phyloP scores from a whole-genome alignment of 768 basidiomycete genomes.

The Grammothele lineata region DNA sequence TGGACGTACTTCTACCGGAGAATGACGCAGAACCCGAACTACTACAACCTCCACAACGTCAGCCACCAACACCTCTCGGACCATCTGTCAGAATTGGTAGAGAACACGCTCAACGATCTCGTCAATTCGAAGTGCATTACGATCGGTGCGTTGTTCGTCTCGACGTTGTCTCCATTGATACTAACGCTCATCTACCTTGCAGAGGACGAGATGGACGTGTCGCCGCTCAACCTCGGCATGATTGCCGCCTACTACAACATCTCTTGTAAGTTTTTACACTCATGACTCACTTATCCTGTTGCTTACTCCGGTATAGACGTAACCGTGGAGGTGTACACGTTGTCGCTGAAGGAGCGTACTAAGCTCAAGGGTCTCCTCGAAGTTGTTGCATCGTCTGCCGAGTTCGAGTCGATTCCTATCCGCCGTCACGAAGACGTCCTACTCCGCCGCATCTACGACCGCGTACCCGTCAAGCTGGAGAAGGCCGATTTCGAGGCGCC shows the following conservation, averaged over 20 bases:
- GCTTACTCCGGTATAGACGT: conserved; percentile 76
- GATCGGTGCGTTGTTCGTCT: conserved; percentile 52
- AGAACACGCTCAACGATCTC: conserved; percentile 86
- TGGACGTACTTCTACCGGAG: conserved; percentile 99
- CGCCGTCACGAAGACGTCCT: conserved; percentile 87
- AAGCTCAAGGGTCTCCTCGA: conserved; percentile 96
- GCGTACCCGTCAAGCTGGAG: conserved; percentile 93
- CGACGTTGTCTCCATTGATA: background rate
- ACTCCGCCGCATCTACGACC: conserved; percentile 89
- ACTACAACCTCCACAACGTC: conserved; percentile 92
- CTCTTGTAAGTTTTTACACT: conserved; percentile 62
- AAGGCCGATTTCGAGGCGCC: conserved; percentile 85
- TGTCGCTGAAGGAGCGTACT: conserved; percentile 92
- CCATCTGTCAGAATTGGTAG: conserved; percentile 93
- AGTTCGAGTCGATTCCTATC: conserved; percentile 94
- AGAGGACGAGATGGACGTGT: conserved; percentile 94
- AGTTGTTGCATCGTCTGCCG: conserved; percentile 94
- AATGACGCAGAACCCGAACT: conserved; percentile 96
- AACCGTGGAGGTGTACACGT: conserved; percentile 94
- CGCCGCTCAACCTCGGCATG: conserved; percentile 94
- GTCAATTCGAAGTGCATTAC: conserved; percentile 94
- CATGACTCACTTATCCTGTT: background rate
- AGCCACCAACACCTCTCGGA: conserved; percentile 95
- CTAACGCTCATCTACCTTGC: conserved; percentile 3
- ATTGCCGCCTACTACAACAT: conserved; percentile 97